Evolutionary conservation across 106 monocot genomes (phyloP).

Genomic region (Hemerocallis citrina): DNA sequence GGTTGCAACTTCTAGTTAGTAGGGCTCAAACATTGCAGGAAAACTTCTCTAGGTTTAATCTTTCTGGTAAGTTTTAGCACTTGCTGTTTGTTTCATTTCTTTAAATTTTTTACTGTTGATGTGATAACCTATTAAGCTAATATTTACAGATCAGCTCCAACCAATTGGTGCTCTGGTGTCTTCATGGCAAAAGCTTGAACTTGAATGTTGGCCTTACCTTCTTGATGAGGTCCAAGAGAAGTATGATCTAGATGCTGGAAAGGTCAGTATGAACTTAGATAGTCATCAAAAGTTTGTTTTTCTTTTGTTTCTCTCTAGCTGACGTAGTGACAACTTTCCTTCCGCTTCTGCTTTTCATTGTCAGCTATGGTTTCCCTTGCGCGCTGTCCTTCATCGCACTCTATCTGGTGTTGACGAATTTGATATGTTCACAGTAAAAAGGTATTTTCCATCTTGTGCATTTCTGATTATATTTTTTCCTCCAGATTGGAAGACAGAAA

Average conservation of each 20-base stretch:
- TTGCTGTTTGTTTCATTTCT: not conserved
- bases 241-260: slow-evolving; percentile 56
- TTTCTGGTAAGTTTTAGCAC: slow-evolving; percentile 32
- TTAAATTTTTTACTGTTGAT: not conserved
- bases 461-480: not conserved
- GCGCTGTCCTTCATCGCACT: slow-evolving; percentile 53
- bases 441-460: slow-evolving; percentile 22
- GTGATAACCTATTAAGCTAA: not conserved
- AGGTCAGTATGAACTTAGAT: slow-evolving; percentile 22
- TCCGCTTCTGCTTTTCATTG: slow-evolving; percentile 6
- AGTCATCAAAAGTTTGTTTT: not conserved
- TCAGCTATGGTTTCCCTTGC: slow-evolving; percentile 92
- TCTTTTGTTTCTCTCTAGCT: too few species aligned
- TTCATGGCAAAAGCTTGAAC: slow-evolving; percentile 83
- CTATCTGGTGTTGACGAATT: slow-evolving; percentile 18
- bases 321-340: not conserved
- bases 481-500: slow-evolving; percentile 1
- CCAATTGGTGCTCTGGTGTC: slow-evolving; percentile 36
- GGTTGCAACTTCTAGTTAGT: slow-evolving; percentile 53
- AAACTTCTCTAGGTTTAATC: slow-evolving; percentile 33
- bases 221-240: slow-evolving; percentile 55
- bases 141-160: slow-evolving; percentile 47
- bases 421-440: slow-evolving; percentile 32
- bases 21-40: slow-evolving; percentile 52
- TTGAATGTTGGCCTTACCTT: slow-evolving; percentile 73